These are phyloP conservation scores for Agroathelia rolfsii DNA, from an alignment of 1,284 basidiomycete genomes.

Conservation along the genomic window DNA sequence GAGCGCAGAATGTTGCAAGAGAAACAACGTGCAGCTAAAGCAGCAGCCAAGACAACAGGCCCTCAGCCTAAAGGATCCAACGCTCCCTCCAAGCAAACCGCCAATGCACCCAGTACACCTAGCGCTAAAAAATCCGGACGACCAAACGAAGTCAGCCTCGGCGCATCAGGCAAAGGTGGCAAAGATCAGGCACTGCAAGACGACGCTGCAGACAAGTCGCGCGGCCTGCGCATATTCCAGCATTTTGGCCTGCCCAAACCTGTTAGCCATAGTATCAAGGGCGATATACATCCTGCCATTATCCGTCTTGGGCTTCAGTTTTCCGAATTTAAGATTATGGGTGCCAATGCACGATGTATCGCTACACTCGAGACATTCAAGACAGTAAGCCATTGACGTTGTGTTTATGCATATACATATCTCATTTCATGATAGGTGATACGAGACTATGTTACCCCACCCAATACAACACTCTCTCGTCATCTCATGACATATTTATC, in stretches of 20 bases:
- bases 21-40: conserved; percentile 69
- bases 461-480: conserved; percentile 73
- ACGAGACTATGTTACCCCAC: conserved; percentile 76
- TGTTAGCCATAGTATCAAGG: conserved; percentile 48
- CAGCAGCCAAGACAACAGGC: conserved; percentile 21
- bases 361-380: conserved; percentile 82
- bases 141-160: conserved; percentile 10
- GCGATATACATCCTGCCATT: conserved; percentile 77
- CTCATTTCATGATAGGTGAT: conserved; percentile 51
- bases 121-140: conserved; percentile 17
- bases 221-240: conserved; percentile 68
- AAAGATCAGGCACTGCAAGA: conserved; percentile 21
- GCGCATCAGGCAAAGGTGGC: conserved; percentile 11
- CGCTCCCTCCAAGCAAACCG: conserved; percentile 12
- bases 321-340: conserved; percentile 77
- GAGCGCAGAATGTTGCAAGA: conserved; percentile 75
- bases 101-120: conserved; percentile 14
- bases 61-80: conserved; percentile 6
- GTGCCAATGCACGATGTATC: conserved; percentile 83
- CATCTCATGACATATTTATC: conserved; percentile 84
- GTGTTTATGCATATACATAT: conserved; percentile 3
- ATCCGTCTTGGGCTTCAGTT: conserved; percentile 73
- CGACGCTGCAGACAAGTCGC: conserved; percentile 28
- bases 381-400: conserved; percentile 34
- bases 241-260: conserved; percentile 72